A percentile compares a stretch with the other conserved stretches of the same genome.
phyloP scores from a whole-genome alignment of 805 yeast species.

The Lipomyces chichibuensis region DNA sequence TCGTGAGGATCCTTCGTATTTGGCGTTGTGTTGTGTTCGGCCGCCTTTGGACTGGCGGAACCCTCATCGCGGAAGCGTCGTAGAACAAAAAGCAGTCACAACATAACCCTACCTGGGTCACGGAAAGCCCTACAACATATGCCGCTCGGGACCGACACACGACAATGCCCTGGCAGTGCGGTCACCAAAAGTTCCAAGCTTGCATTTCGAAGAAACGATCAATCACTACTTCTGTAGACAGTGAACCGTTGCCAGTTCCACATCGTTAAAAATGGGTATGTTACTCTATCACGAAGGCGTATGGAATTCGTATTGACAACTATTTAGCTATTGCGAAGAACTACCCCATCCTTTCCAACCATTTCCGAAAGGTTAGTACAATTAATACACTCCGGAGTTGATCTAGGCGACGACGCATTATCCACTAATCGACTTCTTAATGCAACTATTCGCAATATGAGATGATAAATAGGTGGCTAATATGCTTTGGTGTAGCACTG shows the following conservation, averaged over 20 bases:
- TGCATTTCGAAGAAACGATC: neutral
- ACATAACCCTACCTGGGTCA: neutral
- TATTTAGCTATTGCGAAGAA: constrained; percentile 92
- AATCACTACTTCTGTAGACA: neutral
- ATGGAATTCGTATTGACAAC: neutral
- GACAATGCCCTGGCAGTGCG: neutral
- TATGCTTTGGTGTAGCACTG: constrained; percentile 64
- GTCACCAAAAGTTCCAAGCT: neutral
- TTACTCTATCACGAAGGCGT: neutral
- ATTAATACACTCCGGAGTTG: neutral
- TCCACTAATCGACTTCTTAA: neutral
- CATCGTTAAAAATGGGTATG: constrained; percentile 32
- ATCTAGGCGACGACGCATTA: neutral
- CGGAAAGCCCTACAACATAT: neutral
- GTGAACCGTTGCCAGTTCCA: constrained; percentile 1
- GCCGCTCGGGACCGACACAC: neutral
- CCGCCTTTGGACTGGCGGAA: neutral
- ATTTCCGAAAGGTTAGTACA: constrained; percentile 76
- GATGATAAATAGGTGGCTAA: neutral
- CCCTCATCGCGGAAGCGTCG: neutral
- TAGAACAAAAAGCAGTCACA: neutral
- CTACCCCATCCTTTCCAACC: constrained; percentile 98
- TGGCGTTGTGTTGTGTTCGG: constrained; percentile 3
- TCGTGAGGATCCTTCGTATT: neutral
- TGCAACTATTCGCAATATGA: neutral